Conservation (phyloP, 1,139 yeast species). For the Yamadazyma dushanensis region DNA sequence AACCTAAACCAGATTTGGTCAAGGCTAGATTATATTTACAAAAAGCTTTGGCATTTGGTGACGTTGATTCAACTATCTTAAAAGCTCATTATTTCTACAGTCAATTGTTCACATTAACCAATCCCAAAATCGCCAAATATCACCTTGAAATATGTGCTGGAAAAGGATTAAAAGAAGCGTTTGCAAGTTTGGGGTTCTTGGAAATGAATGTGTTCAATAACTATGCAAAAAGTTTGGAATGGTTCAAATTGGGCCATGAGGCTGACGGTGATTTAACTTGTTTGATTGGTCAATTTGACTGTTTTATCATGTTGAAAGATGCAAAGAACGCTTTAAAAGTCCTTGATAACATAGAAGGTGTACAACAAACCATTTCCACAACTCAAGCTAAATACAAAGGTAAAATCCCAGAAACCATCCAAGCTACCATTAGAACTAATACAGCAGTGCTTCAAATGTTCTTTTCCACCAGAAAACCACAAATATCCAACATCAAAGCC, state of each 20-base stretch:
- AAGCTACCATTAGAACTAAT: conserved; percentile 25
- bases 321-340: conserved; percentile 26
- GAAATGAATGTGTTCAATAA: conserved; percentile 69
- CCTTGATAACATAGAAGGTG: conserved; percentile 24
- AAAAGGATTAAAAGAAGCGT: conserved; percentile 74
- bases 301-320: conserved; percentile 31
- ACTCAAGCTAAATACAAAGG: conserved; percentile 16
- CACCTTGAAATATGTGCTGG: conserved; percentile 78
- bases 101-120: conserved; percentile 57
- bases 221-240: conserved; percentile 59
- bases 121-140: conserved; percentile 59
- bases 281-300: conserved; percentile 74
- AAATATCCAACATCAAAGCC: conserved; percentile 16
- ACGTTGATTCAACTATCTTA: conserved; percentile 52
- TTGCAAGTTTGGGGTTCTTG: conserved; percentile 73
- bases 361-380: conserved; percentile 22
- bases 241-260: conserved; percentile 84
- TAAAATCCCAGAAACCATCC: conserved; percentile 24
- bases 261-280: conserved; percentile 59
- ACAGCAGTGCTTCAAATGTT: conserved; percentile 29
- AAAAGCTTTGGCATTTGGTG: conserved; percentile 58
- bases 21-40: conserved; percentile 61
- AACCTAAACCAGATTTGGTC: conserved; percentile 47
- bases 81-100: conserved; percentile 81
- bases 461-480: conserved; percentile 28